Conservation (phyloP, 495 filamentous ascomycete genomes). For the Daldinia caldariorum region DNA sequence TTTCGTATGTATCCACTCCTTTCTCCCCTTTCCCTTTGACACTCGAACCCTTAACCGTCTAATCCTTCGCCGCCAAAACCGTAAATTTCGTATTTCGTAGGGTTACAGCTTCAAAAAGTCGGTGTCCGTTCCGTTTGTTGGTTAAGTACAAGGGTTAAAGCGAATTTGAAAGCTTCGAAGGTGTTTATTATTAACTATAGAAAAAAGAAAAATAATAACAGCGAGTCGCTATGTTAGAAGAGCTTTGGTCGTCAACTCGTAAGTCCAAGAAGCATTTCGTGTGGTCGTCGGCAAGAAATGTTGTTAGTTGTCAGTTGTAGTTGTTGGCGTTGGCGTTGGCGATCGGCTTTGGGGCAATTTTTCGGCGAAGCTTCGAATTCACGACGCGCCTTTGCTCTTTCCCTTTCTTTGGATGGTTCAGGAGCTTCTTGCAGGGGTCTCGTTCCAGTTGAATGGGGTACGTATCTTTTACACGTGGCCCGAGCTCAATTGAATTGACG, state of each 20-base stretch:
- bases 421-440: conserved; percentile 42
- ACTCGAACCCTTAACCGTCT: conserved; percentile 23
- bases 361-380: conserved; percentile 40
- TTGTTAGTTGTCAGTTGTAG: too few species aligned
- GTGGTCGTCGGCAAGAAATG: neutral
- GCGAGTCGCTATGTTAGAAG: neutral
- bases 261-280: conserved; percentile 31
- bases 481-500: neutral
- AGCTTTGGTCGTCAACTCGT: conserved; percentile 27
- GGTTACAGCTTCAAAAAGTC: conserved; percentile 7
- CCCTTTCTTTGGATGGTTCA: conserved; percentile 40
- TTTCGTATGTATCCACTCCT: conserved; percentile 30
- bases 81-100: conserved; percentile 1
- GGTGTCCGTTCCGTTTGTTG: conserved; percentile 30
- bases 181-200: conserved; percentile 27
- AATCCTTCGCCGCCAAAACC: conserved; percentile 5
- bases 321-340: neutral
- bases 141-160: conserved; percentile 7
- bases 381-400: conserved; percentile 41
- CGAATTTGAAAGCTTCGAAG: neutral
- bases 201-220: neutral
- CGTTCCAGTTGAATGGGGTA: conserved; percentile 27
- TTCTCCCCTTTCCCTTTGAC: conserved; percentile 29
- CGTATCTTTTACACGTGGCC: conserved; percentile 2
- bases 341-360: conserved; percentile 12